Evolutionary conservation across 768 basidiomycete species (phyloP).

Genomic region (Auriculariales sp.): DNA sequence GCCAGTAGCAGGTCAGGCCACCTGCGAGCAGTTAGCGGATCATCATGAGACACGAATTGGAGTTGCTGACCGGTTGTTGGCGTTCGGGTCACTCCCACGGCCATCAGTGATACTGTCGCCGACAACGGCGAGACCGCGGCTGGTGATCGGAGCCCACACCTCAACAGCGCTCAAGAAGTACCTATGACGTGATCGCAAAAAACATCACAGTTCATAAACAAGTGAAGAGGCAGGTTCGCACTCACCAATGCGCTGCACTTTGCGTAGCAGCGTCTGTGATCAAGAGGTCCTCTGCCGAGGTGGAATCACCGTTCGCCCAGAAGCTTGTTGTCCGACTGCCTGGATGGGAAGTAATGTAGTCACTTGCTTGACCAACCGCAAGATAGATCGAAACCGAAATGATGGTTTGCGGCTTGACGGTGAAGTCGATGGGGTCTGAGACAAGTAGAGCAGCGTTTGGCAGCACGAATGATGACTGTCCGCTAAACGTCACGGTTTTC

Average conservation of each 20-base stretch:
- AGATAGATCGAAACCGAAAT: slow-evolving; percentile 29
- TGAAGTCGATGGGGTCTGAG: slow-evolving; percentile 30
- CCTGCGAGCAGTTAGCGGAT: slow-evolving; percentile 9
- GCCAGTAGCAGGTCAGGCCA: slow-evolving; percentile 36
- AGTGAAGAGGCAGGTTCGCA: not conserved
- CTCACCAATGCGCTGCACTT: slow-evolving; percentile 22
- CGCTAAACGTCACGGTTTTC: slow-evolving; percentile 29
- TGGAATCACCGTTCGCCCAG: slow-evolving; percentile 2
- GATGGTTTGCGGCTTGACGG: slow-evolving; percentile 22
- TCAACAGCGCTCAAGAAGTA: slow-evolving; percentile 32
- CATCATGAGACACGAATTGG: not conserved
- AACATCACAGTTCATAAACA: not conserved
- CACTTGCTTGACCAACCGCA: slow-evolving; percentile 24
- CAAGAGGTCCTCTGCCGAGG: not conserved
- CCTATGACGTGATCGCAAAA: not conserved
- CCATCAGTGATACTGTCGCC: slow-evolving; percentile 43
- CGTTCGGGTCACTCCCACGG: slow-evolving; percentile 28
- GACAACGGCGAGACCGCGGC: slow-evolving; percentile 25
- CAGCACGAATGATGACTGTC: slow-evolving; percentile 22
- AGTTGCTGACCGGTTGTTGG: slow-evolving; percentile 26
- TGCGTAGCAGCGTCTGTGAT: slow-evolving; percentile 19
- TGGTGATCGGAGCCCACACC: slow-evolving; percentile 19
- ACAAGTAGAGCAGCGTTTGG: slow-evolving; percentile 31
- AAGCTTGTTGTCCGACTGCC: slow-evolving; percentile 33
- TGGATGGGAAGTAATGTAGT: slow-evolving; percentile 30